Evolutionary conservation across 306 rosid genomes (phyloP), one percentile per base, ranked within the genome.

Genomic region (Vigna angularis): DNA sequence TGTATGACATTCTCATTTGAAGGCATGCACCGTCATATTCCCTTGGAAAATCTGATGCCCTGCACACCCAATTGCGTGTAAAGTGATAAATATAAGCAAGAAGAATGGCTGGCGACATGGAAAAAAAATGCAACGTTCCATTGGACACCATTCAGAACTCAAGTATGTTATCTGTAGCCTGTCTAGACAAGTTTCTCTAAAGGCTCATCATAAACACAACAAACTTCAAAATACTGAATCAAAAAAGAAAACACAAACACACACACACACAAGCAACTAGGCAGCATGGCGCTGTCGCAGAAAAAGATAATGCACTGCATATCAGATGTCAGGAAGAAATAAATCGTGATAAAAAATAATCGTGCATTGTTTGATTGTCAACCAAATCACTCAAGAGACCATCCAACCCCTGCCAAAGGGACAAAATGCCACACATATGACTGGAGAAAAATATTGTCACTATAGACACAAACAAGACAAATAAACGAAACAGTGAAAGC

Each of bases 1-100:
- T 94, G 82, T 94, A 94, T 3, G 98, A 94, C 94, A 94, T 90
- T 87, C 98, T 89, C 98, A 94, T 94, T 89, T 94, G 98, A 87
- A 94, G 91, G 82, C 97, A 92, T 12, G 98, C 96, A 65, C 98
- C 98, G 64, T 94, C 98, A 69, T 90, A 94, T 52, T 94, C 97
- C 87, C 92, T 85, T 0, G 97, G 85, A 85, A 84, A 92, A 82
- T 94, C 98, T 0, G 98, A 90, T 7, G 97, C 97, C 90, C 98
- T 94, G 64, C 85, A 88, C 16, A 44, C 77, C 77, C 67, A 51
- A 77, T 50, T 61, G 71, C 78, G 73, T 50, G 56, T 51, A 16
- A 74, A 66, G 67, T 13, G 5, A 53, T 62, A 64, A 62, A 45
- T 5, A 53, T n/a, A 50, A 40, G 15, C 13, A 69, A 53, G 34